These are phyloP conservation scores for Climacium dendroides DNA, from an alignment of 225 moss, liverwort and hornwort genomes.

Conservation along the genomic window DNA sequence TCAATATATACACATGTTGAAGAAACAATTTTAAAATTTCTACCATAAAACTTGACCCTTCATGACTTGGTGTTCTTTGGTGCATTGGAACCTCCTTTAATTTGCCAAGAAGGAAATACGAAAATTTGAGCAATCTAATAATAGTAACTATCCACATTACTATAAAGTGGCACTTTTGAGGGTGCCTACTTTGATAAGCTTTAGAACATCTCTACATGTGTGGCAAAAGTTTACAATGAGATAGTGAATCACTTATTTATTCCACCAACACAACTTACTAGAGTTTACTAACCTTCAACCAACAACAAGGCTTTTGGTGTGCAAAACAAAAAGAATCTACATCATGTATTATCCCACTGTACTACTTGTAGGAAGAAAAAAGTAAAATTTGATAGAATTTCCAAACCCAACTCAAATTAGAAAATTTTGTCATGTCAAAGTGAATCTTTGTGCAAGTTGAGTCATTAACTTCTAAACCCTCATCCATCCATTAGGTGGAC, in stretches of 20 bases:
- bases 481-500: not conserved
- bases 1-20: accelerated
- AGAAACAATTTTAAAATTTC: not conserved
- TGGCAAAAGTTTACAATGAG: not conserved
- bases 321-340: not conserved
- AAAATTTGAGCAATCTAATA: not conserved
- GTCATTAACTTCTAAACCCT: not conserved
- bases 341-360: accelerated
- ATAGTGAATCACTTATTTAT: not conserved
- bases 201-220: accelerated
- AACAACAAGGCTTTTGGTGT: not conserved
- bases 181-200: accelerated
- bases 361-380: not conserved
- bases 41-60: too few relatives aligned
- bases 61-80: not conserved
- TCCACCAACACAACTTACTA: accelerated
- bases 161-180: accelerated
- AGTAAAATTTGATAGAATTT: too few relatives aligned
- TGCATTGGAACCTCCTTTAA: not conserved
- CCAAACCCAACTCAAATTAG: accelerated
- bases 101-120: not conserved
- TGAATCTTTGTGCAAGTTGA: accelerated
- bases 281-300: accelerated
- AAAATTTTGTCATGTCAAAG: accelerated
- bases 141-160: accelerated